These are phyloP conservation scores for Pestalotiopsis sp. DNA, from an alignment of 2,329 filamentous ascomycete species.

Conservation along the genomic window DNA sequence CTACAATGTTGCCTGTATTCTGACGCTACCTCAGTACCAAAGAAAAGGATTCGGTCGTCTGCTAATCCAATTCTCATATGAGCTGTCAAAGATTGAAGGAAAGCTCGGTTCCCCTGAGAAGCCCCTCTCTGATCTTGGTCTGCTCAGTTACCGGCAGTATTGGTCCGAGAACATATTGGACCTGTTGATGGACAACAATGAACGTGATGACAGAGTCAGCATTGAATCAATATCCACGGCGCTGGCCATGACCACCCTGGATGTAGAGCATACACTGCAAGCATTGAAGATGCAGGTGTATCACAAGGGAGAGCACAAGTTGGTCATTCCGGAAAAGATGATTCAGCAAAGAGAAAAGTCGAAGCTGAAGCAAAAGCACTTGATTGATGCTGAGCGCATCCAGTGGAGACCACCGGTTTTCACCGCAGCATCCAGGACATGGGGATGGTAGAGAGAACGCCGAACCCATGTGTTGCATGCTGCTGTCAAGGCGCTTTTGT, in stretches of 20 bases:
- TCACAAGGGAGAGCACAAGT: constrained; percentile 94
- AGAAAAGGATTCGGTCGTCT: constrained; percentile 90
- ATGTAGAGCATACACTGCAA: constrained; percentile 92
- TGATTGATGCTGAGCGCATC: constrained; percentile 76
- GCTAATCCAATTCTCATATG: constrained; percentile 96
- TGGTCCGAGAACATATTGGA: constrained; percentile 97
- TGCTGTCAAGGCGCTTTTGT: neutral
- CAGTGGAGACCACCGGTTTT: constrained; percentile 98
- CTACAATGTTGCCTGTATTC: constrained; percentile 97
- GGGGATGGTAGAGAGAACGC: constrained; percentile 73
- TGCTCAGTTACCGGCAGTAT: constrained; percentile 93
- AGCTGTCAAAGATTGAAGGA: constrained; percentile 90
- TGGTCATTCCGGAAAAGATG: constrained; percentile 84
- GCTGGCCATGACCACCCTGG: constrained; percentile 94
- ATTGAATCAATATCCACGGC: constrained; percentile 80
- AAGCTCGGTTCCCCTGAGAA: constrained; percentile 97
- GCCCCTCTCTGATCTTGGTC: constrained; percentile 87
- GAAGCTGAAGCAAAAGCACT: constrained; percentile 72
- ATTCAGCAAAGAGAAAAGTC: constrained; percentile 78
- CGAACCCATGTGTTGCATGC: neutral
- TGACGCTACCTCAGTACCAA: constrained; percentile 95
- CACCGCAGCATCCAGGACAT: constrained; percentile 83
- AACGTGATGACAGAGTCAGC: constrained; percentile 70
- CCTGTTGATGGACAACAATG: constrained; percentile 72
- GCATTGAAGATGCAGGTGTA: constrained; percentile 95